Conservation (phyloP, 108 stramenopile species). For the Cyclotella cryptica region DNA sequence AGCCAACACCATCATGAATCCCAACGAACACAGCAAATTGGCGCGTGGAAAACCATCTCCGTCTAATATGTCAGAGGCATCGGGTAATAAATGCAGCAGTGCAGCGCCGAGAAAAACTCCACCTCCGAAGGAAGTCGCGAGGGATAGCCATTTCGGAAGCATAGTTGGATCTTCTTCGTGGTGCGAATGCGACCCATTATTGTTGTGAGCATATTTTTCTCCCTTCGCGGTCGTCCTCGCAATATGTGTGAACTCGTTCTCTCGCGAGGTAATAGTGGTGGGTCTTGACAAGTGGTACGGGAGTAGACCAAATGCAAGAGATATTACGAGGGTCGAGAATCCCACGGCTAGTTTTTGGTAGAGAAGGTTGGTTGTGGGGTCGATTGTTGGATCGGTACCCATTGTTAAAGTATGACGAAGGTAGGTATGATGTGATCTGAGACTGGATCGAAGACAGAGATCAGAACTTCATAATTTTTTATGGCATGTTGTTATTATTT, state of each 20-base stretch:
- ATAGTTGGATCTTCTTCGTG: conserved; percentile 5
- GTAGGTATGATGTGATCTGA: too few species aligned
- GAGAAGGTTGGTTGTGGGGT: neutral
- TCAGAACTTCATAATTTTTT: too few species aligned
- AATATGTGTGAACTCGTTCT: neutral
- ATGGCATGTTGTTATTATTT: too few species aligned
- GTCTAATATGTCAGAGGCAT: conserved; percentile 2
- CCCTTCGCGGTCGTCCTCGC: neutral
- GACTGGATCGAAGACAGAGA: too few species aligned
- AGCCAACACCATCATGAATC: conserved; percentile 14
- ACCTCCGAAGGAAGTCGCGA: conserved; percentile 7
- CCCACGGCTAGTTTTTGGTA: conserved; percentile 16
- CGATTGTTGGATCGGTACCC: neutral
- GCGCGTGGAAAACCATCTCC: conserved; percentile 5
- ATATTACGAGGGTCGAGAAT: neutral
- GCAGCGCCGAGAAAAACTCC: conserved; percentile 10
- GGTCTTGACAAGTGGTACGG: conserved; percentile 1
- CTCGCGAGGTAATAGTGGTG: neutral
- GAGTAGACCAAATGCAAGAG: conserved; percentile 9
- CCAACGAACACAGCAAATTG: conserved; percentile 10
- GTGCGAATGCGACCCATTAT: neutral
- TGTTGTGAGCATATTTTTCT: neutral
- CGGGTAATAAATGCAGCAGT: conserved; percentile 12
- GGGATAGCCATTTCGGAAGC: conserved; percentile 18
- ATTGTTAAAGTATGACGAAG: too few species aligned